Conservation (phyloP, 1,284 basidiomycete species). For the Inonotus obliquus region DNA sequence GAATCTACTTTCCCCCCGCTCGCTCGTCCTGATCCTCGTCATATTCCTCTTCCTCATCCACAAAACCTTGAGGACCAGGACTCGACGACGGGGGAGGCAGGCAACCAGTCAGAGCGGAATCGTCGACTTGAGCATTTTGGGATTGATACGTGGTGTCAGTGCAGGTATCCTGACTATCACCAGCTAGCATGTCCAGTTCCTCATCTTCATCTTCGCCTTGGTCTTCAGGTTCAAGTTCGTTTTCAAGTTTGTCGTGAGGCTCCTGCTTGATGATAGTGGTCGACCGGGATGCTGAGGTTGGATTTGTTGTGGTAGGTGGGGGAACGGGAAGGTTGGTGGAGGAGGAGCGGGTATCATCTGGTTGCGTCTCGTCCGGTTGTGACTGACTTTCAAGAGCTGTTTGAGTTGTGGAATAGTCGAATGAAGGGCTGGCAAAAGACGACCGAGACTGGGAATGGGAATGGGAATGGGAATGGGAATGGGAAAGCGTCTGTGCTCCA, state of each 20-base stretch:
- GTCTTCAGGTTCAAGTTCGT: not conserved
- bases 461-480: too few species aligned
- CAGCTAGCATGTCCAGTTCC: slow-evolving; percentile 2
- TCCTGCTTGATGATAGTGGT: not conserved
- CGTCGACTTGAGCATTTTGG: not conserved
- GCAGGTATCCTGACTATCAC: not conserved
- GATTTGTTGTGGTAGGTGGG: not conserved
- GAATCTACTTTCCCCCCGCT: too few species aligned
- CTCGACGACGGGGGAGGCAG: slow-evolving; percentile 1
- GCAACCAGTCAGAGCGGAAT: not conserved
- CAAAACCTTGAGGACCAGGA: not conserved
- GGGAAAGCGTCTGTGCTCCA: too few species aligned
- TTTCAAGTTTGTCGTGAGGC: not conserved
- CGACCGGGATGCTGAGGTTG: not conserved
- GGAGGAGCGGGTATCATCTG: not conserved
- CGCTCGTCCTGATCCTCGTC: not conserved
- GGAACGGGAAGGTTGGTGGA: not conserved
- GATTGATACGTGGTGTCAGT: not conserved
- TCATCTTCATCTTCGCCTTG: not conserved
- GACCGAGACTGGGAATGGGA: too few species aligned
- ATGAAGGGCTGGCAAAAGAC: not conserved
- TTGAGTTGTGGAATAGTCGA: too few species aligned
- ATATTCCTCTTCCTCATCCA: slow-evolving; percentile 1
- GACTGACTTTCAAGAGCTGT: not conserved
- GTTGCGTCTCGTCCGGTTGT: not conserved